Conservation (phyloP, 2,329 filamentous ascomycete genomes). For the Fonsecaea pugnacius region DNA sequence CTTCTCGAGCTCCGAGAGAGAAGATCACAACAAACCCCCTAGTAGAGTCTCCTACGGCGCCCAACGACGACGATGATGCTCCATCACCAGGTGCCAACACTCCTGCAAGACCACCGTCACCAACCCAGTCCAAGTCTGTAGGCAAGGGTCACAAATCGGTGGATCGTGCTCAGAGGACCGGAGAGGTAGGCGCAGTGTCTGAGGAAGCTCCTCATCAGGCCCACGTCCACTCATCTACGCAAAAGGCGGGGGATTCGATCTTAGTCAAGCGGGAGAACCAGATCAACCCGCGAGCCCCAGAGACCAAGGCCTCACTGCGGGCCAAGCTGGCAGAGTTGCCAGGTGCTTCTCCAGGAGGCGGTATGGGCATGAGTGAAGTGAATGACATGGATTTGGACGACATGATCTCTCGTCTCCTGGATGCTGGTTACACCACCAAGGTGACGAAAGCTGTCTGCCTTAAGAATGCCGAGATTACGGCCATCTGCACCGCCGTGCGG, state of each 20-base stretch:
- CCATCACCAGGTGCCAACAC: slow-evolving; percentile 54
- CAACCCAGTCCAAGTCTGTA: slow-evolving; percentile 76
- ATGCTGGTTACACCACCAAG: slow-evolving; percentile 94
- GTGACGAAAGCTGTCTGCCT: slow-evolving; percentile 96
- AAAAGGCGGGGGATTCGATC: slow-evolving; percentile 84
- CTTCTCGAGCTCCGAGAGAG: slow-evolving; percentile 39
- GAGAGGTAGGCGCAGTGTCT: slow-evolving; percentile 93
- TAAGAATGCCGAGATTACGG: slow-evolving; percentile 95
- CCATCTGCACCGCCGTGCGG: slow-evolving; percentile 85
- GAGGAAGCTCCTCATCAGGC: slow-evolving; percentile 79
- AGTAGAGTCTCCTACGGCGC: slow-evolving; percentile 33
- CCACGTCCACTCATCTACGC: slow-evolving; percentile 59
- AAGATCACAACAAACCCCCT: slow-evolving; percentile 38
- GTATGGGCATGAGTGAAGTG: slow-evolving; percentile 84
- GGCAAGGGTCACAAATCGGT: slow-evolving; percentile 77
- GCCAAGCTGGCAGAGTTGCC: slow-evolving; percentile 40
- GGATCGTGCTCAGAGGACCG: slow-evolving; percentile 76
- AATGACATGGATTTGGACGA: slow-evolving; percentile 95
- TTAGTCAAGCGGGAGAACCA: slow-evolving; percentile 78
- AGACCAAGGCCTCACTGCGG: slow-evolving; percentile 45
- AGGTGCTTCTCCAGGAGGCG: slow-evolving; percentile 54
- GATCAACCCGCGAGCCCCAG: slow-evolving; percentile 65
- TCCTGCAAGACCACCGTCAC: slow-evolving; percentile 76
- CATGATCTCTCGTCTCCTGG: slow-evolving; percentile 91
- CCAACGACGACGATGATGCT: slow-evolving; percentile 49